Evolutionary conservation across 345 rosid species (phyloP).

Genomic region (Ceriops decandra): DNA sequence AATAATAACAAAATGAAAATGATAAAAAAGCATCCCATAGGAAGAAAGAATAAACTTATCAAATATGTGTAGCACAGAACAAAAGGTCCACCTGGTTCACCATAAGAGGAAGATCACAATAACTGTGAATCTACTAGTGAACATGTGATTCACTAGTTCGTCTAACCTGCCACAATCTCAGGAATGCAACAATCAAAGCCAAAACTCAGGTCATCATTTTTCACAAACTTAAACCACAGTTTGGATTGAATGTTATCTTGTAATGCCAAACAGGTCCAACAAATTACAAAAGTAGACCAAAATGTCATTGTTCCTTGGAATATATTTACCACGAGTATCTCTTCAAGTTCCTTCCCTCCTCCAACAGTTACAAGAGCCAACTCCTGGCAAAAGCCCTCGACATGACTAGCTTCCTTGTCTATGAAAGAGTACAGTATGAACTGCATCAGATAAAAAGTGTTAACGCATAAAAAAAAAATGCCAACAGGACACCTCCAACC

Average conservation of each 20-base stretch:
- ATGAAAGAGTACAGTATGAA: conserved; percentile 91
- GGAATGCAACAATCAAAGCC: conserved; percentile 64
- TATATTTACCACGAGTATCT: conserved; percentile 82
- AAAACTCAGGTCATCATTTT: conserved; percentile 44
- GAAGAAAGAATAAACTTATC: neutral
- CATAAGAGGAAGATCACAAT: conserved; percentile 93
- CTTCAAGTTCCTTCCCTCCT: conserved; percentile 92
- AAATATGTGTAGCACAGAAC: neutral
- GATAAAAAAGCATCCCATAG: neutral
- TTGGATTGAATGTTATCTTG: neutral
- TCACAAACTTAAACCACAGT: conserved; percentile 14
- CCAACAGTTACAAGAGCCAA: conserved; percentile 82
- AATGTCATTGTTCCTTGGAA: conserved; percentile 1
- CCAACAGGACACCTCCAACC: too few relatives aligned
- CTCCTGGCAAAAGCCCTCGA: conserved; percentile 94
- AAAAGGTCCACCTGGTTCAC: conserved; percentile 62
- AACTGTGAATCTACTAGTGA: conserved; percentile 92
- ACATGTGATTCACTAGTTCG: conserved; percentile 96
- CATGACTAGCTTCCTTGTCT: conserved; percentile 96
- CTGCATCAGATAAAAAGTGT: conserved; percentile 32
- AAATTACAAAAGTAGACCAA: neutral
- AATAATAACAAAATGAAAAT: neutral
- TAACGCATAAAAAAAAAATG: too few relatives aligned
- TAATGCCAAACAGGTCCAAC: conserved; percentile 4
- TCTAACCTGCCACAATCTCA: conserved; percentile 98